Evolutionary conservation across 2,329 filamentous ascomycete species (phyloP), one percentile per base, ranked within the genome.

Genomic region (Westerdykella ornata): DNA sequence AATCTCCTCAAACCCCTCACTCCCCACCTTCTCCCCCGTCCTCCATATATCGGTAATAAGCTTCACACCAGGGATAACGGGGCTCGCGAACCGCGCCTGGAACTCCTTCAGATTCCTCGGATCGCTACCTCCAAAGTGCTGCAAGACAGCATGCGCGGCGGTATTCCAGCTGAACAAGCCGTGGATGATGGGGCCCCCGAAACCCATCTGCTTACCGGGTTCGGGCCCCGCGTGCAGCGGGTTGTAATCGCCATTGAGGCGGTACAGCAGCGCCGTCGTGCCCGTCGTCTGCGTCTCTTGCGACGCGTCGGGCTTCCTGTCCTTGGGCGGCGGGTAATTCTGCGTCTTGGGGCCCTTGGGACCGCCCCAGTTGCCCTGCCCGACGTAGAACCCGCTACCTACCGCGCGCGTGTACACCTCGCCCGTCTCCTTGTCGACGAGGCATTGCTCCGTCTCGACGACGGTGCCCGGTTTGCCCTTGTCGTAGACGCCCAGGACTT

Each of bases 171-270:
- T 86, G 71, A 82, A 94, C 35, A 95, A 73, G 15, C 89, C 89
- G 69, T 95, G 88, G 64, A 94, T 85, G 66, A 95, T 95, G 53
- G 80, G 74, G 26, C 88, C 88, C 19, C 87, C 86, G 54, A 94
- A 95, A 45, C 89, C 88, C 86, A 95, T 94, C 70, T 88, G 84
- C 67, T 78, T 70, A 46, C 88, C 88, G 0, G 88, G 86, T 68
- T 88, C 85, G 11, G 88, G 88, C 14, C 85, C 85, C 5, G 87
- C 88, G 63, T 95, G 88, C 28, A 95, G 80, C 19, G 88, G 89
- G 72, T 95, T 95, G 70, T 95, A 95, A 71, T 95, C 89, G 51
- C 88, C 88, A 56, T 94, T 95, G 38, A 95, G 76, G 48, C 87
- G 78, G 48, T 61, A 58, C 29, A 59, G 49, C 37, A 65, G 77